phyloP scores from a whole-genome alignment of 2,329 filamentous ascomycete species.

The Phyllosticta citribraziliensis region DNA sequence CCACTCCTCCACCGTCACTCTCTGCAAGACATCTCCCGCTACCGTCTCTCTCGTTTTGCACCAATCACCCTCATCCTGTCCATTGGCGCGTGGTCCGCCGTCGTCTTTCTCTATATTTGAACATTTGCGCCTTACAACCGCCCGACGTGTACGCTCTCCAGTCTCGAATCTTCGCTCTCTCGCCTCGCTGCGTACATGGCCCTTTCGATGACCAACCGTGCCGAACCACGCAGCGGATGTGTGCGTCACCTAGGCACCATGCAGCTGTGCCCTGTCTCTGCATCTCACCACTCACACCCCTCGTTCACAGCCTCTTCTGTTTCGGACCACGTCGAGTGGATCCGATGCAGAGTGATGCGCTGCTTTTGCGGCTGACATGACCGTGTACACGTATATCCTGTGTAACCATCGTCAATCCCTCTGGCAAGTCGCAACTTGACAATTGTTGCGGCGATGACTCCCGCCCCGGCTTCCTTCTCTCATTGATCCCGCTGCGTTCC shows the following conservation, averaged over 20 bases:
- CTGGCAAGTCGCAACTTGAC: slow-evolving; percentile 10
- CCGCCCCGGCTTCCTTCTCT: slow-evolving; percentile 1
- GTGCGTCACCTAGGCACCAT: slow-evolving; percentile 4
- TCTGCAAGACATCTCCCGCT: background rate
- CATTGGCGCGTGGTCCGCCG: background rate
- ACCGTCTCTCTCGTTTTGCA: background rate
- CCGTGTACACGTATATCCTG: slow-evolving; percentile 9
- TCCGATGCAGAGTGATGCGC: background rate
- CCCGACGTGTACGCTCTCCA: background rate
- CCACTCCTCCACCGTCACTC: too few relatives aligned
- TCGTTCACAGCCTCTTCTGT: background rate
- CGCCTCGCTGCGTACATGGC: background rate
- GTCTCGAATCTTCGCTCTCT: background rate
- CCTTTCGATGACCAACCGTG: slow-evolving; percentile 1
- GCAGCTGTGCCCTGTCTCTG: slow-evolving; percentile 5
- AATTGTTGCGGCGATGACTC: slow-evolving; percentile 4
- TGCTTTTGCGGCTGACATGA: background rate
- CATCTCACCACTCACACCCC: slow-evolving; percentile 1
- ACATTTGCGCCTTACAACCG: background rate
- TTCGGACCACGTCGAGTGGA: background rate
- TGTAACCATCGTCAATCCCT: slow-evolving; percentile 6
- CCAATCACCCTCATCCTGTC: background rate
- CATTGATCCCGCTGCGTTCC: slow-evolving; percentile 4
- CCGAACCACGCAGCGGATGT: slow-evolving; percentile 8
- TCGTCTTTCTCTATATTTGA: background rate